These are phyloP conservation scores for Heterobasidion occidentale DNA, from an alignment of 1,284 basidiomycete genomes.

Conservation along the genomic window DNA sequence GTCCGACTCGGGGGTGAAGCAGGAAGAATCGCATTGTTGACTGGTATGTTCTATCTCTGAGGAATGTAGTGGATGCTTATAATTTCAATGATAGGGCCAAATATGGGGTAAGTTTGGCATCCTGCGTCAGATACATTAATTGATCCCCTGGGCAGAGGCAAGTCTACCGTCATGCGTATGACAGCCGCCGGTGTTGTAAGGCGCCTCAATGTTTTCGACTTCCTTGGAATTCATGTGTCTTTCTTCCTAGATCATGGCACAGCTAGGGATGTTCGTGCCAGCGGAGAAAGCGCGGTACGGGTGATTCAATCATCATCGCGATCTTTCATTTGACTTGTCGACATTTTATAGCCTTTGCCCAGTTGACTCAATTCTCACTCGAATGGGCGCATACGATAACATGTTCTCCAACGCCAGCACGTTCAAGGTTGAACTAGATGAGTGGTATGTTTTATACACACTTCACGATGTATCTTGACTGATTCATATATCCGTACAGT, in stretches of 20 bases:
- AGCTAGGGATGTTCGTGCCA: slow-evolving; percentile 96
- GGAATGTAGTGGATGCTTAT: too few species aligned
- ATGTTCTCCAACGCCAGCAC: slow-evolving; percentile 95
- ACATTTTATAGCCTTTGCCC: slow-evolving; percentile 63
- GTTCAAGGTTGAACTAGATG: slow-evolving; percentile 95
- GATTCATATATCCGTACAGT: slow-evolving; percentile 29
- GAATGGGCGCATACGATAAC: slow-evolving; percentile 98
- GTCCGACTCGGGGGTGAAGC: slow-evolving; percentile 77
- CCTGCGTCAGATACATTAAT: background rate
- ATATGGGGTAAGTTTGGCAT: slow-evolving; percentile 68
- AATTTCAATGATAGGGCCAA: slow-evolving; percentile 53
- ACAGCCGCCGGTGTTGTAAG: slow-evolving; percentile 85
- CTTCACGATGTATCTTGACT: background rate
- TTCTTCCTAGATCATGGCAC: slow-evolving; percentile 77
- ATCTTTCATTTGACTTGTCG: background rate
- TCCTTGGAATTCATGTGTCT: background rate
- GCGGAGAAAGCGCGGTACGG: slow-evolving; percentile 71
- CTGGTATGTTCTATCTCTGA: slow-evolving; percentile 44
- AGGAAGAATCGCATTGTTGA: slow-evolving; percentile 82
- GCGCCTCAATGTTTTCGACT: background rate
- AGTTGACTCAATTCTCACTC: slow-evolving; percentile 90
- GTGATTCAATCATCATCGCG: background rate
- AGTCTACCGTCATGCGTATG: slow-evolving; percentile 90
- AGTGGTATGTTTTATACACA: slow-evolving; percentile 53
- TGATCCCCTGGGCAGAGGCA: slow-evolving; percentile 46